Conservation (phyloP, 2,329 filamentous ascomycete species). For the Talaromyces sp. region DNA sequence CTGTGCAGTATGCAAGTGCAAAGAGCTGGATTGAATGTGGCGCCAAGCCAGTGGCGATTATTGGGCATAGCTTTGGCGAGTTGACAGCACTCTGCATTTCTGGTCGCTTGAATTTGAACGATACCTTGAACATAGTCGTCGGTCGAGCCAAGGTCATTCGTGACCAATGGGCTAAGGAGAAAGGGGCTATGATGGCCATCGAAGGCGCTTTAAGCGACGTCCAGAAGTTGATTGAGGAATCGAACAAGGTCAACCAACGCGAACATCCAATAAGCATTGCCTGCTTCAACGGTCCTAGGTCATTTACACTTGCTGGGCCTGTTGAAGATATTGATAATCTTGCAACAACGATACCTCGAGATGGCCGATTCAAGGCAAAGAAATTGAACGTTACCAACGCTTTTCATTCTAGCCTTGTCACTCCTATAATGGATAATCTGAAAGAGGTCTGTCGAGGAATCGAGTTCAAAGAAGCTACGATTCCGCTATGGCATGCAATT, state of each 20-base stretch:
- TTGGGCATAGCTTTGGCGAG: conserved; percentile 39
- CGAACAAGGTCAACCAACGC: neutral
- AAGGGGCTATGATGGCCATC: neutral
- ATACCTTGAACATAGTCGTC: neutral
- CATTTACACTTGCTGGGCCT: neutral
- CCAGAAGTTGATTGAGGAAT: neutral
- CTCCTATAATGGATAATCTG: neutral
- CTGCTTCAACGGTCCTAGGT: neutral
- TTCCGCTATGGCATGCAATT: neutral
- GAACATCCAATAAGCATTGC: neutral
- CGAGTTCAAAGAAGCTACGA: neutral
- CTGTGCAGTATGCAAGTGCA: conserved; percentile 39
- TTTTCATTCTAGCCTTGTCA: neutral
- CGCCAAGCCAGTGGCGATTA: conserved; percentile 28
- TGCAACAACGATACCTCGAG: neutral
- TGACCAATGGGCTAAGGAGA: neutral
- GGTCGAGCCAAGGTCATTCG: neutral
- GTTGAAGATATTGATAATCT: neutral
- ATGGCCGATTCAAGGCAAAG: neutral
- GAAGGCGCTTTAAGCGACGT: neutral
- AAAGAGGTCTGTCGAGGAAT: neutral
- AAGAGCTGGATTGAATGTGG: conserved; percentile 39
- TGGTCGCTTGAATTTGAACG: conserved; percentile 26
- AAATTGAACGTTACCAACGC: neutral
- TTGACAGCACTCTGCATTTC: conserved; percentile 30